phyloP scores from a whole-genome alignment of 2,329 filamentous ascomycete genomes.

The Curvularia lunata region DNA sequence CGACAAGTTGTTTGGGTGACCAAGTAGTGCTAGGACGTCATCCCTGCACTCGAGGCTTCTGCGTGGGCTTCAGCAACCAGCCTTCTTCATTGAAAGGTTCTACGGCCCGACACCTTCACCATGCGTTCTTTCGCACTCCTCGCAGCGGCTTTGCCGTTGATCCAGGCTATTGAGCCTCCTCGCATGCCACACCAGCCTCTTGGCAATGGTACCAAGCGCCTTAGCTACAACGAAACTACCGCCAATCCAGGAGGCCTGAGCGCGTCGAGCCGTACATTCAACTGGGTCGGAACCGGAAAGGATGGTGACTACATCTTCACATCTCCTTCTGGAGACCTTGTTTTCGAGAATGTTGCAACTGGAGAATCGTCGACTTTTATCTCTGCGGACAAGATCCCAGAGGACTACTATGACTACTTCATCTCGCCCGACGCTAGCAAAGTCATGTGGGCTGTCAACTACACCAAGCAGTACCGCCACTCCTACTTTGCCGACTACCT shows the following conservation, averaged over 20 bases:
- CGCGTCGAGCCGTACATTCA: constrained; percentile 57
- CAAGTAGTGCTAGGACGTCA: constrained; percentile 9
- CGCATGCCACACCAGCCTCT: constrained; percentile 62
- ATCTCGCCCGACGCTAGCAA: constrained; percentile 66
- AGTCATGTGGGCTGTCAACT: constrained; percentile 68
- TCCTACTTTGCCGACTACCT: constrained; percentile 73
- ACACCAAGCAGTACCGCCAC: constrained; percentile 72
- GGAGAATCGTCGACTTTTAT: constrained; percentile 65
- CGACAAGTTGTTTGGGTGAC: constrained; percentile 21
- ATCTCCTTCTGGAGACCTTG: constrained; percentile 59
- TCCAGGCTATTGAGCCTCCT: constrained; percentile 55
- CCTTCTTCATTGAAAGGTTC: constrained; percentile 1
- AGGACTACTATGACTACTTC: constrained; percentile 63
- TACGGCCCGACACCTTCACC: constrained; percentile 5
- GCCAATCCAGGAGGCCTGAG: constrained; percentile 48
- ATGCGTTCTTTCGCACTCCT: constrained; percentile 43
- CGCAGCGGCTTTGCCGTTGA: constrained; percentile 36
- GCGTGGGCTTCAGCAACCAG: not conserved
- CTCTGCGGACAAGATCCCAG: constrained; percentile 63
- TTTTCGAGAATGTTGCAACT: constrained; percentile 68
- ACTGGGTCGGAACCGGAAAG: constrained; percentile 64
- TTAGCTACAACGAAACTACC: constrained; percentile 67
- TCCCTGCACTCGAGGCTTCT: constrained; percentile 1
- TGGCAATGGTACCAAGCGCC: constrained; percentile 62
- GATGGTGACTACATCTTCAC: constrained; percentile 68